Evolutionary conservation across 805 yeast genomes (phyloP).

Genomic region (Candida sithepensis): DNA sequence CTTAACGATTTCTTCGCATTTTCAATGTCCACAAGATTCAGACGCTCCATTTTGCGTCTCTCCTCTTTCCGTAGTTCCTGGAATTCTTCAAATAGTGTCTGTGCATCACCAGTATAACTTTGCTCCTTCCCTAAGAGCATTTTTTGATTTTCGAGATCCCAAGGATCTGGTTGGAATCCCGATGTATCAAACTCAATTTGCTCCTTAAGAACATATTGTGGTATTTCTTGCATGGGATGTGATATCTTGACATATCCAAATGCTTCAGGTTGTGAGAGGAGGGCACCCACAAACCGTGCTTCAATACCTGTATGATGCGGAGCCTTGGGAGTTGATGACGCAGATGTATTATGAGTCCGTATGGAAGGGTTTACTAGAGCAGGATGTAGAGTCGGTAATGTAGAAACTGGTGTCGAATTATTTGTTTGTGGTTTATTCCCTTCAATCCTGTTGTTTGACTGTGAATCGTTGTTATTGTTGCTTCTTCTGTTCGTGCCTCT

Average conservation of each 20-base stretch:
- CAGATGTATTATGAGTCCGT: background rate
- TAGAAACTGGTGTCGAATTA: too few species aligned
- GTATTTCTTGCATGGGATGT: constrained; percentile 19
- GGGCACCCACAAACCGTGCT: constrained; percentile 28
- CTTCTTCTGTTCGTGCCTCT: background rate
- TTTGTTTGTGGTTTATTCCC: background rate
- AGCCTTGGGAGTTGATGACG: background rate
- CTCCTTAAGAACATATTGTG: constrained; percentile 31
- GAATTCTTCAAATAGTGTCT: constrained; percentile 70
- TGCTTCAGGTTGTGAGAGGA: constrained; percentile 26
- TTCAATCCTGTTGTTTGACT: background rate
- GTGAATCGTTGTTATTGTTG: background rate
- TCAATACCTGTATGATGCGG: constrained; percentile 14
- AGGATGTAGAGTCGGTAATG: background rate
- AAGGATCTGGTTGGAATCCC: constrained; percentile 38
- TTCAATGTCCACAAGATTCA: constrained; percentile 84
- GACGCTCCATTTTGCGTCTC: constrained; percentile 70
- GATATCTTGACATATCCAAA: constrained; percentile 26
- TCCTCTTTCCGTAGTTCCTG: constrained; percentile 73
- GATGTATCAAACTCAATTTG: constrained; percentile 34
- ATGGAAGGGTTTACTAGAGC: background rate
- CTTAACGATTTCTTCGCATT: constrained; percentile 76
- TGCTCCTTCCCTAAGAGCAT: constrained; percentile 52
- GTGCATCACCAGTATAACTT: constrained; percentile 47
- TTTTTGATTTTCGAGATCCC: constrained; percentile 77